A percentile compares a stretch with the other conserved stretches of the same genome.
These are phyloP conservation scores for Moringa oleifera DNA, from an alignment of 345 rosid genomes.

Conservation along the genomic window DNA sequence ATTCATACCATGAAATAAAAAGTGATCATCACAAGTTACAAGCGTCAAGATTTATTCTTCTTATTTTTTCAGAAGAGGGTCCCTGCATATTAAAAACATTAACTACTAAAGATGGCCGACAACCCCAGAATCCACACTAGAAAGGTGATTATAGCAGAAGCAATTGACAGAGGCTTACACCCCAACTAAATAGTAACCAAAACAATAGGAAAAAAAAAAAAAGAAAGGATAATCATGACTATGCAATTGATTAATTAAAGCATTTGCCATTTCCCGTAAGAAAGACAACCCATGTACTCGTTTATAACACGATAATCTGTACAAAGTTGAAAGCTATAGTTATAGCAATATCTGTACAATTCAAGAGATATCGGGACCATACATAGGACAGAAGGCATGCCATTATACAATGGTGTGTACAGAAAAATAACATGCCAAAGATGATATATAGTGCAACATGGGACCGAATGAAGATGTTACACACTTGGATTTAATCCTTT, in stretches of 20 bases:
- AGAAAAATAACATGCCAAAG: not conserved
- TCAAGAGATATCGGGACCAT: not conserved
- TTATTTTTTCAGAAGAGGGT: too few species aligned
- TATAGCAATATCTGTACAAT: slow-evolving; percentile 13
- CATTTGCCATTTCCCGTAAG: not conserved
- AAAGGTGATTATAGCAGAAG: too few species aligned
- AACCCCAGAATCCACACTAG: too few species aligned
- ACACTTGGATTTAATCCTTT: not conserved
- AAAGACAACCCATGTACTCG: not conserved
- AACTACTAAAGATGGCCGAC: too few species aligned
- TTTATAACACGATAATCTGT: slow-evolving; percentile 2
- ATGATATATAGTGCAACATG: slow-evolving; percentile 1
- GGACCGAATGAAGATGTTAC: not conserved
- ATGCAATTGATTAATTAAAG: not conserved
- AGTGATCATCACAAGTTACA: too few species aligned
- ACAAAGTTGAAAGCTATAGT: slow-evolving; percentile 1
- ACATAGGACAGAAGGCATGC: not conserved
- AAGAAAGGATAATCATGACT: too few species aligned
- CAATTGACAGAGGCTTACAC: too few species aligned
- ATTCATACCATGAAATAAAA: too few species aligned
- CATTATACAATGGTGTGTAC: slow-evolving; percentile 3
- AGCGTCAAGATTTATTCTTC: too few species aligned
- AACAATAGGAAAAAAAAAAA: too few species aligned
- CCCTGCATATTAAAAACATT: too few species aligned
- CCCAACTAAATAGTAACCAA: too few species aligned